These are phyloP conservation scores for Fraxinus excelsior DNA, from an alignment of 257 asterid species.

Conservation along the genomic window DNA sequence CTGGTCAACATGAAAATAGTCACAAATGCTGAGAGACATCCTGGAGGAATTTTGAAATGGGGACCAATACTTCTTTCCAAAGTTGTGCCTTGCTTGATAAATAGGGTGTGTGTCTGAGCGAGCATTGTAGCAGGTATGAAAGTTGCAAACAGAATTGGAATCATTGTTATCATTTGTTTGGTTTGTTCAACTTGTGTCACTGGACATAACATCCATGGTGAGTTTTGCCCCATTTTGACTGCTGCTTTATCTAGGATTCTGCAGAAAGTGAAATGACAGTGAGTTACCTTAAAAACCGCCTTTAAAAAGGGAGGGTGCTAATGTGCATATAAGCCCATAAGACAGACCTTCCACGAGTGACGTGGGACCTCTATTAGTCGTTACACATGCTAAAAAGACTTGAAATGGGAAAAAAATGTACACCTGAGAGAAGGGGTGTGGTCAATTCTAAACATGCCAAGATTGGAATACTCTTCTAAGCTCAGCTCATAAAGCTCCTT, in stretches of 20 bases:
- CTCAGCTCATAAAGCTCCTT: constrained; percentile 39
- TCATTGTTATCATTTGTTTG: constrained; percentile 76
- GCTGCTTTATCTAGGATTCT: constrained; percentile 79
- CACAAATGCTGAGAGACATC: constrained; percentile 70
- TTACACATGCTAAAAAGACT: neutral
- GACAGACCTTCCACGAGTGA: too few relatives aligned
- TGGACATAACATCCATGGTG: constrained; percentile 74
- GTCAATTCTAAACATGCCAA: constrained; percentile 35
- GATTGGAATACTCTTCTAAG: constrained; percentile 29
- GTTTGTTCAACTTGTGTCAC: constrained; percentile 88
- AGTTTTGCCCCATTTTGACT: constrained; percentile 44
- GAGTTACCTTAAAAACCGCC: too few relatives aligned
- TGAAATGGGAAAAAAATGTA: neutral
- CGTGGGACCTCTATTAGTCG: too few relatives aligned
- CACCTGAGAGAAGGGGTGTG: constrained; percentile 39
- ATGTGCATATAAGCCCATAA: too few relatives aligned
- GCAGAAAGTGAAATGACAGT: constrained; percentile 12
- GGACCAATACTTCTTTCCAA: constrained; percentile 50
- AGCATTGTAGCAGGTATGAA: constrained; percentile 73
- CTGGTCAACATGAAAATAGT: constrained; percentile 69
- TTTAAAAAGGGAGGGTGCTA: too few relatives aligned
- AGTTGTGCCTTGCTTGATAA: constrained; percentile 78
- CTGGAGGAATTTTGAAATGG: constrained; percentile 70
- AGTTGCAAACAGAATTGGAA: constrained; percentile 64
- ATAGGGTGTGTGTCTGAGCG: constrained; percentile 69